Evolutionary conservation across 2,329 filamentous ascomycete species (phyloP), one percentile per base, ranked within the genome.

Genomic region (Sporothrix inflata): DNA sequence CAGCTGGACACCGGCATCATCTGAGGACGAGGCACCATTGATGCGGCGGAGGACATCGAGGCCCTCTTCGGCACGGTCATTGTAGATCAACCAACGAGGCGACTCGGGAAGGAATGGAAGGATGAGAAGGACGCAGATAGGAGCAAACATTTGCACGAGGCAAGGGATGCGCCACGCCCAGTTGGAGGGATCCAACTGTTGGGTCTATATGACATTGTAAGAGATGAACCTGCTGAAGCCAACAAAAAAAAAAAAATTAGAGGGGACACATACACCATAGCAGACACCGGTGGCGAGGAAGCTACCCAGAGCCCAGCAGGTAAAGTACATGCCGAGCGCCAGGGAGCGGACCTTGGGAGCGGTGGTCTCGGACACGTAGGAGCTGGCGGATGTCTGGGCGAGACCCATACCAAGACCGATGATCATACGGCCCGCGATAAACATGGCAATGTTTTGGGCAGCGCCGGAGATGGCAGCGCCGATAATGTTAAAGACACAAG

Each of bases 21-120:
- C 67, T 27, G 19, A 9, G 1, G 49, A 9, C 19, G 65, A 14
- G 34, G 57, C 76, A 7, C 83, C 80, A 69, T 85, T 81, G 63
- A 82, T 81, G 72, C 81, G 79, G 0, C 82, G 80, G 0, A 86
- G 78, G 0, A 83, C 79, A 21, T 76, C 65, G 11, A 79, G 73
- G 8, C 78, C 79, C 45, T 81, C 79, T 4, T 77, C 75, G 40
- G 76, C 66, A n/a, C 77, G 77, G 42, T 75, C 75, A 21, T 80
- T 77, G 42, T 77, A 76, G 74, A 77, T 79, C 11, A 82, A 77
- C 79, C 80, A 83, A 6, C 80, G 77, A 7, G 80, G 80, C 0
- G 79, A 81, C 38, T 82, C 77, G 7, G 78, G 75, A 19, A 76
- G 30, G 30, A 75, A 74, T 0, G 71, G 74, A 12, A 76, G 67